Evolutionary conservation across 148 eudicot genomes (phyloP).

Genomic region (Rhododendron ovatum): DNA sequence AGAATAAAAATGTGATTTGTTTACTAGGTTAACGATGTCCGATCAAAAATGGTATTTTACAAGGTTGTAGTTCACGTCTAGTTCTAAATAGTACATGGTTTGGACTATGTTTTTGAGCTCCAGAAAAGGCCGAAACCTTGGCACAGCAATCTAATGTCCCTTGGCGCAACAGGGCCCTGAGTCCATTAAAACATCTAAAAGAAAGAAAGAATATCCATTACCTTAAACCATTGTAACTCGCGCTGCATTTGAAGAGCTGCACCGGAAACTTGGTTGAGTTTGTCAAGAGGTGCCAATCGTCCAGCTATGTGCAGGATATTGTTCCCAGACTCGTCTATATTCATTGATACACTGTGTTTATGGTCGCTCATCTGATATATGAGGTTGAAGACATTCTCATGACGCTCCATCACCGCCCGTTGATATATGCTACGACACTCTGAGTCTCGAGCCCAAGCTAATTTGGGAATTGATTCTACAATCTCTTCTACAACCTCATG

Average conservation of each 20-base stretch:
- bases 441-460: slow-evolving; percentile 24
- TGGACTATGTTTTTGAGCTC: too few relatives aligned
- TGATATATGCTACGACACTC: not conserved
- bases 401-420: too few relatives aligned
- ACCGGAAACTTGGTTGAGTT: slow-evolving; percentile 19
- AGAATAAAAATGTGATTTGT: too few relatives aligned
- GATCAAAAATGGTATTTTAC: too few relatives aligned
- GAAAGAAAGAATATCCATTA: not conserved
- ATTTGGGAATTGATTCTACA: slow-evolving; percentile 14
- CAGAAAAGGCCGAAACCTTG: too few relatives aligned
- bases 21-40: too few relatives aligned
- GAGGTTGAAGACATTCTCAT: slow-evolving; percentile 22
- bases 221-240: slow-evolving; percentile 20
- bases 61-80: too few relatives aligned
- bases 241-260: slow-evolving; percentile 30
- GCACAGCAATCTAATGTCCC: too few relatives aligned
- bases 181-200: too few relatives aligned
- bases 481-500: slow-evolving; percentile 23
- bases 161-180: too few relatives aligned
- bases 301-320: slow-evolving; percentile 27
- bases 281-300: not conserved
- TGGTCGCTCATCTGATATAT: slow-evolving; percentile 26
- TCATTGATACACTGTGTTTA: slow-evolving; percentile 5
- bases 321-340: not conserved
- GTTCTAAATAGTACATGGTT: too few relatives aligned